Evolutionary conservation across 23 red algal species (phyloP).

Genomic region (Agarophyton chilense): DNA sequence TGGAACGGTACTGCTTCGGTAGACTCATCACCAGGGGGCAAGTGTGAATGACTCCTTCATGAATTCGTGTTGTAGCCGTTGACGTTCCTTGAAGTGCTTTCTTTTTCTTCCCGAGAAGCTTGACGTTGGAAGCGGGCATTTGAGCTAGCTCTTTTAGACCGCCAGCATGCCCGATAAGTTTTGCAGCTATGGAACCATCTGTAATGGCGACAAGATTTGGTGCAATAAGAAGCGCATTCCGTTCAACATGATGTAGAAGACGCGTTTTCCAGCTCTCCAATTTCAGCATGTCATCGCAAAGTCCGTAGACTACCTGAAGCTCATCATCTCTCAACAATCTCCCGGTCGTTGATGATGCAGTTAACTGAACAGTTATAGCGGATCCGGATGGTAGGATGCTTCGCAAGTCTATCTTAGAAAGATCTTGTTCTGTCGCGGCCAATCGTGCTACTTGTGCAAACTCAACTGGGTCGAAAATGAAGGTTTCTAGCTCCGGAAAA

Average conservation of each 20-base stretch:
- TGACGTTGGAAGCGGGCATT: constrained; percentile 87
- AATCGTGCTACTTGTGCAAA: constrained; percentile 64
- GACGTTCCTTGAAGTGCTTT: constrained; percentile 58
- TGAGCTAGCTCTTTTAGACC: constrained; percentile 61
- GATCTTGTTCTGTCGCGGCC: constrained; percentile 39
- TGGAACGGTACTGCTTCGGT: constrained; percentile 63
- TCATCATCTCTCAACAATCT: constrained; percentile 34
- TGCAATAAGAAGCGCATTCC: constrained; percentile 51
- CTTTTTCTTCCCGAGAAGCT: constrained; percentile 66
- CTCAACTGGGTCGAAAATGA: constrained; percentile 71
- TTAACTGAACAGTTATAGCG: constrained; percentile 79
- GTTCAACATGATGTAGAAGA: constrained; percentile 60
- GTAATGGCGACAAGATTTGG: constrained; percentile 75
- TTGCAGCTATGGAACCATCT: constrained; percentile 70
- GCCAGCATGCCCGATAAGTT: constrained; percentile 70
- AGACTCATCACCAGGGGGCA: constrained; percentile 68
- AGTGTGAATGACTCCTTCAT: constrained; percentile 69
- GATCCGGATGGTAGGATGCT: constrained; percentile 68
- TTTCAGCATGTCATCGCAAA: constrained; percentile 29
- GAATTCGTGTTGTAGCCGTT: constrained; percentile 16
- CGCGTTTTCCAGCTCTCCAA: constrained; percentile 42
- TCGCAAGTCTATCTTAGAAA: constrained; percentile 45
- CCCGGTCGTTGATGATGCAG: constrained; percentile 66
- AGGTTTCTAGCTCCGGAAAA: constrained; percentile 88
- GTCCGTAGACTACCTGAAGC: constrained; percentile 33